Percentiles rank a stretch among this genome's conserved stretches.
Evolutionary conservation across 2,329 filamentous ascomycete species (phyloP).

Genomic region (Botryosphaeria agaves): DNA sequence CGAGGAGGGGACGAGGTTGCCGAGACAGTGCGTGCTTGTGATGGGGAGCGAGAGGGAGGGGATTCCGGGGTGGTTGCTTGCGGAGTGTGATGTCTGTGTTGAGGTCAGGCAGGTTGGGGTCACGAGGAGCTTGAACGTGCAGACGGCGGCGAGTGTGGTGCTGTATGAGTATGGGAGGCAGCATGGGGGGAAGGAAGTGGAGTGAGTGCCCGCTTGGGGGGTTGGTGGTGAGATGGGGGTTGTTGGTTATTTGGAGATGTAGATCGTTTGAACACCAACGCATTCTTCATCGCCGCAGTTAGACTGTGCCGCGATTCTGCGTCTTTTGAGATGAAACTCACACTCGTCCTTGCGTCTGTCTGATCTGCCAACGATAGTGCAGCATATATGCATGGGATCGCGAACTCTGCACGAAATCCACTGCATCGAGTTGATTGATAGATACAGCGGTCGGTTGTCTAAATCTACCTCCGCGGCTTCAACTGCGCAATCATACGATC

Average conservation of each 20-base stretch:
- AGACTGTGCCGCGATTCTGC: no score
- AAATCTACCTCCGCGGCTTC: constrained; percentile 2
- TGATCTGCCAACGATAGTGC: no score
- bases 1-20: constrained; percentile 10
- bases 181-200: constrained; percentile 4
- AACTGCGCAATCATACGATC: constrained; percentile 52
- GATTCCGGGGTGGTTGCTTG: constrained; percentile 28
- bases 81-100: constrained; percentile 32
- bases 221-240: not conserved
- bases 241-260: no score
- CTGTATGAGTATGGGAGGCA: constrained; percentile 34
- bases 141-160: constrained; percentile 34
- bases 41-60: constrained; percentile 34
- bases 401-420: no score
- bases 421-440: no score
- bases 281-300: no score
- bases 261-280: no score
- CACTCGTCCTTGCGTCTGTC: no score
- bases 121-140: constrained; percentile 37
- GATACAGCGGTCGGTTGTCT: no score
- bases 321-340: no score
- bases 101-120: constrained; percentile 34
- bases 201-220: not conserved
- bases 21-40: constrained; percentile 25
- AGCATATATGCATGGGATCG: no score